phyloP scores from a whole-genome alignment of 495 filamentous ascomycete genomes.

The Penicillium herquei region DNA sequence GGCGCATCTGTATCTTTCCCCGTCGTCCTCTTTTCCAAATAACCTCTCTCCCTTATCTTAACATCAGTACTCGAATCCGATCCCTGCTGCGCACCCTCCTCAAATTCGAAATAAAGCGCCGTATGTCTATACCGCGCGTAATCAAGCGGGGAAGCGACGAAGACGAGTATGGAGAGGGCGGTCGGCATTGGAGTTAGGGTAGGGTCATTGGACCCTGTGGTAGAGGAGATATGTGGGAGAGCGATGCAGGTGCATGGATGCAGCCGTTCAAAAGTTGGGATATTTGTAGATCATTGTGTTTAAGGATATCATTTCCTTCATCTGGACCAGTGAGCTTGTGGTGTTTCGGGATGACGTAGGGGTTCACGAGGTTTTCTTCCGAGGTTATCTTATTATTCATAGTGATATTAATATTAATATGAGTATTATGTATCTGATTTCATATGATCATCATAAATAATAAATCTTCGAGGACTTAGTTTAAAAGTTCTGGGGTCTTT shows the following conservation, averaged over 20 bases:
- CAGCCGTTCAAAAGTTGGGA: no score
- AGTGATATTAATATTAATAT: no score
- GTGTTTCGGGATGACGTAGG: conserved; percentile 6
- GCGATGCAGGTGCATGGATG: neutral
- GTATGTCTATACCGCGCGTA: conserved; percentile 24
- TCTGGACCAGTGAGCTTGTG: neutral
- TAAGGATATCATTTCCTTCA: neutral
- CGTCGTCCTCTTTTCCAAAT: no score
- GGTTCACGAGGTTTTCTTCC: neutral
- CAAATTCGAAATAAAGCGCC: conserved; percentile 20
- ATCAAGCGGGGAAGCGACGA: conserved; percentile 25
- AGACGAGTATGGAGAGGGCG: conserved; percentile 20
- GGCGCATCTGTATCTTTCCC: neutral
- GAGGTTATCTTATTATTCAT: neutral
- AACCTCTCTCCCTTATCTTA: no score
- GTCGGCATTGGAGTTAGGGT: conserved; percentile 11
- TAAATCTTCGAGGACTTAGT: no score
- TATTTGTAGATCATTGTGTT: neutral
- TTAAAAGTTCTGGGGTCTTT: no score
- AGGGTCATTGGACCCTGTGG: neutral
- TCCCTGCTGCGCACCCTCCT: neutral
- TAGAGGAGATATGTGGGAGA: neutral
- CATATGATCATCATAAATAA: no score
- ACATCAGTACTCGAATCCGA: no score
- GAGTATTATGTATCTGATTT: no score